Conservation (phyloP, 768 basidiomycete species). For the Epithele typhae region DNA sequence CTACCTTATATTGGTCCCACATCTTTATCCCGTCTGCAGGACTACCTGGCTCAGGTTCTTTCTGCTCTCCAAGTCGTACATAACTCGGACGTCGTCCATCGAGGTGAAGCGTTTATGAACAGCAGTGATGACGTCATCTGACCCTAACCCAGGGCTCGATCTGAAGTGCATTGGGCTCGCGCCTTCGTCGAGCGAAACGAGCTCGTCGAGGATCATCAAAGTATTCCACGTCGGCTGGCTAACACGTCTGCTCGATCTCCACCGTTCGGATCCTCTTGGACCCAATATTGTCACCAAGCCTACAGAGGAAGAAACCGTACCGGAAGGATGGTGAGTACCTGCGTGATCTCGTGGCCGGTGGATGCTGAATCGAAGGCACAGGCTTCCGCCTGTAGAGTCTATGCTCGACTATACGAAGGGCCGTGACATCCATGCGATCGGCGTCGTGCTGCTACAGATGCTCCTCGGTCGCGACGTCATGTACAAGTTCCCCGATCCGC, state of each 20-base stretch:
- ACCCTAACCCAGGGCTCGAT: slow-evolving; percentile 44
- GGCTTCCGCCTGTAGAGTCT: slow-evolving; percentile 71
- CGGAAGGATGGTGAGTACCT: slow-evolving; percentile 46
- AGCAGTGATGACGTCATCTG: no score
- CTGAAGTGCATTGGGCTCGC: slow-evolving; percentile 59
- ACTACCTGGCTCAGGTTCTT: slow-evolving; percentile 71
- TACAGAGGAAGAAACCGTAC: slow-evolving; percentile 27
- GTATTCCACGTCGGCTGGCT: slow-evolving; percentile 70
- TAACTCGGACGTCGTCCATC: slow-evolving; percentile 61
- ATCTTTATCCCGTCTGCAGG: slow-evolving; percentile 36
- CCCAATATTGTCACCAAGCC: slow-evolving; percentile 20
- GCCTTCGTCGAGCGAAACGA: slow-evolving; percentile 41
- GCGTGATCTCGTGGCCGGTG: not conserved
- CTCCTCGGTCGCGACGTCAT: slow-evolving; percentile 71
- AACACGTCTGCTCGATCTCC: slow-evolving; percentile 70
- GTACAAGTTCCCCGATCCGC: slow-evolving; percentile 45
- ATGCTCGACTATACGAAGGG: slow-evolving; percentile 72
- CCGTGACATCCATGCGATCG: slow-evolving; percentile 80
- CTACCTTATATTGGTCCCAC: no score
- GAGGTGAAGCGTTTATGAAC: no score
- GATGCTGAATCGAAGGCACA: slow-evolving; percentile 55
- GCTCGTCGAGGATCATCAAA: slow-evolving; percentile 65
- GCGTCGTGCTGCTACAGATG: slow-evolving; percentile 82
- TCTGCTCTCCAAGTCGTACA: slow-evolving; percentile 68
- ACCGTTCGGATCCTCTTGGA: slow-evolving; percentile 80